phyloP scores from a whole-genome alignment of 2,329 filamentous ascomycete species.

The Neopestalotiopsis sp. region DNA sequence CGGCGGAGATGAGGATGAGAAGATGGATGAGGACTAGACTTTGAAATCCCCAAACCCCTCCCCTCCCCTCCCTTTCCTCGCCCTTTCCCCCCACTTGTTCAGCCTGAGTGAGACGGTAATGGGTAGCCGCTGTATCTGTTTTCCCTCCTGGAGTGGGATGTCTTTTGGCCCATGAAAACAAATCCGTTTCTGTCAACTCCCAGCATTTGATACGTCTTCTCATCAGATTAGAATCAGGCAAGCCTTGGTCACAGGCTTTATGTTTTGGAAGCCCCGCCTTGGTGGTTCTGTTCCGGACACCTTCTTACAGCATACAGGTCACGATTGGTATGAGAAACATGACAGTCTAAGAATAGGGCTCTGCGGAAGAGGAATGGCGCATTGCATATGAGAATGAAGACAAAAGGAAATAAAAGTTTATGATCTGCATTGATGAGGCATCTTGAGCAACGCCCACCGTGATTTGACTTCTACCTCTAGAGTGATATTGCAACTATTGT shows the following conservation, averaged over 20 bases:
- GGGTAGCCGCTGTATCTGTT: neutral
- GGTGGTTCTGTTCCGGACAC: neutral
- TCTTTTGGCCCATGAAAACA: neutral
- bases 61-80: neutral
- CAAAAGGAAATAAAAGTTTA: constrained; percentile 10
- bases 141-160: neutral
- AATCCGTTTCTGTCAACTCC: neutral
- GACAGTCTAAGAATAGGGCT: neutral
- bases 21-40: constrained; percentile 65
- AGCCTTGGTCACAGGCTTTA: neutral
- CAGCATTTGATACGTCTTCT: neutral
- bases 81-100: neutral
- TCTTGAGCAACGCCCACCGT: neutral
- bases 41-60: neutral
- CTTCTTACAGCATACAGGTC: neutral
- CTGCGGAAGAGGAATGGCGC: neutral
- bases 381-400: constrained; percentile 19
- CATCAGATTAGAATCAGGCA: neutral
- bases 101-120: neutral
- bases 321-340: constrained; percentile 3
- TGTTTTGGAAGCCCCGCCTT: neutral
- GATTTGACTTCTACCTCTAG: neutral
- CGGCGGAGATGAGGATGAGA: constrained; percentile 66
- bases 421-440: neutral
- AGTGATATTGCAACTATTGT: neutral